phyloP scores from a whole-genome alignment of 2,329 filamentous ascomycete genomes.

The Claviceps quebecensis region DNA sequence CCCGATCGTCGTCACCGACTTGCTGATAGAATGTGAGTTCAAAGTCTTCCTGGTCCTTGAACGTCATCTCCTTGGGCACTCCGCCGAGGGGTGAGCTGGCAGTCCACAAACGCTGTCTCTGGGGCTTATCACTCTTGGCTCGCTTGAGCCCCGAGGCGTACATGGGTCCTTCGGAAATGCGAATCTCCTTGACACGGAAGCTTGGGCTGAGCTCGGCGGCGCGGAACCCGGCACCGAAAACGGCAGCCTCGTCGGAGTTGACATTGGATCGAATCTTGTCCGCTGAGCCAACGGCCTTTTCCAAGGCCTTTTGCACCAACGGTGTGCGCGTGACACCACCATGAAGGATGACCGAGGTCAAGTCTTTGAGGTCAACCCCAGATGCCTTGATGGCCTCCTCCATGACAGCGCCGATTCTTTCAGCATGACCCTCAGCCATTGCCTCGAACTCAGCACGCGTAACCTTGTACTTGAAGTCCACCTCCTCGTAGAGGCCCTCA shows the following conservation, averaged over 20 bases:
- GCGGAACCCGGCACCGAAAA: constrained; percentile 90
- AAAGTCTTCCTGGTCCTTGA: constrained; percentile 74
- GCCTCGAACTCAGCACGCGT: constrained; percentile 68
- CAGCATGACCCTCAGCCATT: constrained; percentile 52
- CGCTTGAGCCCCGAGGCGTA: constrained; percentile 69
- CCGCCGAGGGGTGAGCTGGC: constrained; percentile 60
- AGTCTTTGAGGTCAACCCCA: constrained; percentile 55
- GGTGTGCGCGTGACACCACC: constrained; percentile 83
- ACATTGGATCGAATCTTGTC: constrained; percentile 86
- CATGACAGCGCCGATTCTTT: constrained; percentile 55
- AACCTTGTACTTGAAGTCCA: constrained; percentile 89
- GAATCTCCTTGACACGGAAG: constrained; percentile 96
- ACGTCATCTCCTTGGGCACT: constrained; percentile 68
- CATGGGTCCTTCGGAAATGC: constrained; percentile 59
- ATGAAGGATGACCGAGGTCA: constrained; percentile 86
- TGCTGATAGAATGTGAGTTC: constrained; percentile 67
- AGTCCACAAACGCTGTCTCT: constrained; percentile 73
- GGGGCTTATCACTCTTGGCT: constrained; percentile 50
- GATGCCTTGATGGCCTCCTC: constrained; percentile 61
- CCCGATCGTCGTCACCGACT: constrained; percentile 41
- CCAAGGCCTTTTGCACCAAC: constrained; percentile 82
- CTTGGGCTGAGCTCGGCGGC: constrained; percentile 83
- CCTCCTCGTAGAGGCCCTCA: constrained; percentile 79
- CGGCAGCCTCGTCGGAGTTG: constrained; percentile 91
- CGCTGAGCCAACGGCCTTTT: constrained; percentile 54